Evolutionary conservation across 805 yeast genomes (phyloP).

Genomic region (Jamesozyma hellenica): DNA sequence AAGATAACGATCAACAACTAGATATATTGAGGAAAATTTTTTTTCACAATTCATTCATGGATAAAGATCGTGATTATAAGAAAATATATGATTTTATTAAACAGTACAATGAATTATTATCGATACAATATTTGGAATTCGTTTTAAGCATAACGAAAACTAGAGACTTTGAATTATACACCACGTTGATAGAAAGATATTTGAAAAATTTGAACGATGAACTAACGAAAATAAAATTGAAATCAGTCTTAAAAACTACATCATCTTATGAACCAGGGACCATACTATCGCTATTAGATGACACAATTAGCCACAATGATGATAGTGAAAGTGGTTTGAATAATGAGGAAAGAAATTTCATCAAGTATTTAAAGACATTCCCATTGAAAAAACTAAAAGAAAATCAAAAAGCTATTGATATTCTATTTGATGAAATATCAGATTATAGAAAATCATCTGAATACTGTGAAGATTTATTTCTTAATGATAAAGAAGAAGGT

Average conservation of each 20-base stretch:
- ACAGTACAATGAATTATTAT: slow-evolving; percentile 20
- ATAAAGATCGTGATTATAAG: slow-evolving; percentile 46
- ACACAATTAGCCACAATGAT: not conserved
- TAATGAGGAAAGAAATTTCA: slow-evolving; percentile 5
- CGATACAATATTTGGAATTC: slow-evolving; percentile 44
- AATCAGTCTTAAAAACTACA: slow-evolving; percentile 29
- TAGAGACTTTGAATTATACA: slow-evolving; percentile 32
- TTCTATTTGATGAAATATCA: slow-evolving; percentile 46
- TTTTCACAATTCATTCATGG: slow-evolving; percentile 51
- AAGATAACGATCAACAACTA: slow-evolving; percentile 2
- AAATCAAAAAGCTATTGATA: slow-evolving; percentile 53
- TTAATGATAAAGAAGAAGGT: slow-evolving; percentile 33
- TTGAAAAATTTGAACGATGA: slow-evolving; percentile 22
- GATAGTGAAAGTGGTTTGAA: slow-evolving; percentile 2
- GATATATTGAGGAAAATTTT: slow-evolving; percentile 43
- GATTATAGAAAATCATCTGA: slow-evolving; percentile 49
- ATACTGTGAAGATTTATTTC: slow-evolving; percentile 46
- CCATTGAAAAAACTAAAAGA: slow-evolving; percentile 50
- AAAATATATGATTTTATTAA: slow-evolving; percentile 46
- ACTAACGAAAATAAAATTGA: slow-evolving; percentile 25
- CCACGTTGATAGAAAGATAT: slow-evolving; percentile 38
- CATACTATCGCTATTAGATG: slow-evolving; percentile 21
- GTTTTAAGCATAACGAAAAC: slow-evolving; percentile 33
- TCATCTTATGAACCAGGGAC: slow-evolving; percentile 33
- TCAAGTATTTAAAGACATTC: slow-evolving; percentile 34